phyloP scores from a whole-genome alignment of 257 asterid genomes.

The Ballota nigra region DNA sequence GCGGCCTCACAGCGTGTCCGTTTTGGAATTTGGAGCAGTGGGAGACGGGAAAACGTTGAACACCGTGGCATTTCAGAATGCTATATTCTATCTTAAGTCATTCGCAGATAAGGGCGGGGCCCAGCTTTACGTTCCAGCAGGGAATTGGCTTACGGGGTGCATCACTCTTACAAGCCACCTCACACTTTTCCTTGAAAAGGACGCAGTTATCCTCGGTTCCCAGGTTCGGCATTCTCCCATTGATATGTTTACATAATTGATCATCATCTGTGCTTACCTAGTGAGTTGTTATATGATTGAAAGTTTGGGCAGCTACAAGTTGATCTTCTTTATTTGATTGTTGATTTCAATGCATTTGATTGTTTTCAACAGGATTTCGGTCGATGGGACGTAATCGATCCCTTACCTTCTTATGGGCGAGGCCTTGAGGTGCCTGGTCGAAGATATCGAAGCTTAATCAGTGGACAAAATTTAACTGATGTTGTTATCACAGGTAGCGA shows the following conservation, averaged over 20 bases:
- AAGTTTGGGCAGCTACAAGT: neutral
- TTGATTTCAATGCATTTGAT: neutral
- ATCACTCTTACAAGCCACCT: constrained; percentile 96
- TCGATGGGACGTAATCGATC: constrained; percentile 70
- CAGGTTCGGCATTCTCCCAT: constrained; percentile 47
- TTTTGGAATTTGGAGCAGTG: constrained; percentile 87
- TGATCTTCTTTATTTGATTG: neutral
- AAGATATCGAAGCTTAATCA: constrained; percentile 71
- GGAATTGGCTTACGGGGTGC: constrained; percentile 86
- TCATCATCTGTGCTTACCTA: neutral
- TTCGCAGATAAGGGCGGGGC: constrained; percentile 98
- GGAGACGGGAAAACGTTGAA: constrained; percentile 90
- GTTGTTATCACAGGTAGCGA: constrained; percentile 66
- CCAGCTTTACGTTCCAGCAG: constrained; percentile 92
- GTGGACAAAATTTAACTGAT: constrained; percentile 57
- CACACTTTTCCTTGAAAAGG: constrained; percentile 86
- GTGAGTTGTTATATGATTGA: neutral
- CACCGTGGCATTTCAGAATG: constrained; percentile 93
- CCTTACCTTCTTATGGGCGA: constrained; percentile 76
- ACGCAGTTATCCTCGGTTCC: constrained; percentile 80
- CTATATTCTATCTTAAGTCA: constrained; percentile 91
- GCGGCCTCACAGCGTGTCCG: constrained; percentile 97
- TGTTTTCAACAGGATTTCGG: constrained; percentile 45
- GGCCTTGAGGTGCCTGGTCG: constrained; percentile 56
- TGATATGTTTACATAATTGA: neutral